phyloP scores from a whole-genome alignment of 768 basidiomycete species.

The Lactarius trivialis region DNA sequence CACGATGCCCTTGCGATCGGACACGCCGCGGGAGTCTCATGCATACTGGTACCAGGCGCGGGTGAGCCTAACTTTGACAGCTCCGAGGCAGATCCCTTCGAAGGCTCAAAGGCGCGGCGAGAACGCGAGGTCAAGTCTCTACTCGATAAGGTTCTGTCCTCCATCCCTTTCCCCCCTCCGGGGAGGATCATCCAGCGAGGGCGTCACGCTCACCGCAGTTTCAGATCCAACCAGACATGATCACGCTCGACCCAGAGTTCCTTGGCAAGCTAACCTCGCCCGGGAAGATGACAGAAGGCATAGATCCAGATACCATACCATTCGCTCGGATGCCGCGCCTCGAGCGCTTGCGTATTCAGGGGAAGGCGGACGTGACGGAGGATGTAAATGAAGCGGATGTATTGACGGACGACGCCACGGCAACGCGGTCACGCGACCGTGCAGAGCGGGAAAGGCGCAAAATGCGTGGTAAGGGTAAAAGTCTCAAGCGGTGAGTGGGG shows the following conservation, averaged over 20 bases:
- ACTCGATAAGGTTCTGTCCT: slow-evolving; percentile 61
- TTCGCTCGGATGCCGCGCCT: slow-evolving; percentile 72
- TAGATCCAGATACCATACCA: slow-evolving; percentile 42
- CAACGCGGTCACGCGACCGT: slow-evolving; percentile 27
- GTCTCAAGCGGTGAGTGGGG: slow-evolving; percentile 56
- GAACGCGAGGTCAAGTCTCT: slow-evolving; percentile 89
- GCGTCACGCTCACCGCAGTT: not conserved
- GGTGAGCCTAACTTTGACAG: slow-evolving; percentile 97
- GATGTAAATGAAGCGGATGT: slow-evolving; percentile 29
- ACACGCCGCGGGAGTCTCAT: slow-evolving; percentile 72
- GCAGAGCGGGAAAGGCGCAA: slow-evolving; percentile 59
- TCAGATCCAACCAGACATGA: slow-evolving; percentile 89
- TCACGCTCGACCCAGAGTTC: slow-evolving; percentile 74
- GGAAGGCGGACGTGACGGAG: slow-evolving; percentile 68
- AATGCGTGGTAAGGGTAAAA: slow-evolving; percentile 86
- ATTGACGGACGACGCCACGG: slow-evolving; percentile 35
- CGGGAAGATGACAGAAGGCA: slow-evolving; percentile 48
- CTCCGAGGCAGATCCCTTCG: slow-evolving; percentile 90
- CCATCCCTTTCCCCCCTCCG: slow-evolving; percentile 9
- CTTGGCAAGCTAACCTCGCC: slow-evolving; percentile 62
- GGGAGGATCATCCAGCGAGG: not conserved
- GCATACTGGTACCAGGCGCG: slow-evolving; percentile 82
- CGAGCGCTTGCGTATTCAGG: slow-evolving; percentile 66
- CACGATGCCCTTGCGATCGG: slow-evolving; percentile 80
- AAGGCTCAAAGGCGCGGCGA: slow-evolving; percentile 69